A percentile compares a stretch with the other conserved stretches of the same genome.
Conservation (phyloP, 2,329 filamentous ascomycete species). For the Magnaporthales sp. region DNA sequence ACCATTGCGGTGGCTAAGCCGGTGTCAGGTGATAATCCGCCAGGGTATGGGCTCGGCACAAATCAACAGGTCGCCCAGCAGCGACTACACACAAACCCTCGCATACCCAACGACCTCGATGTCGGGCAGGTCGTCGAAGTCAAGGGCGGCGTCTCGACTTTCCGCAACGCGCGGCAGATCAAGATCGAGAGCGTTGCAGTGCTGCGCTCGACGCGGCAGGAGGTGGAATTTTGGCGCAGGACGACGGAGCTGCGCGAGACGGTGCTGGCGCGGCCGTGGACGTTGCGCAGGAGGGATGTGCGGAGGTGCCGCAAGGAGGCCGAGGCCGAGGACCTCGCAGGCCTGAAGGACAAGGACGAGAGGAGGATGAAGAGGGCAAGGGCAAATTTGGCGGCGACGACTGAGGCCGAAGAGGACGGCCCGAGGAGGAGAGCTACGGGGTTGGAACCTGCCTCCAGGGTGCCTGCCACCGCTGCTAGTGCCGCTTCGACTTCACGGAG, state of each 20-base stretch:
- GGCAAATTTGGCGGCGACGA: no score
- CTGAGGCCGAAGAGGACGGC: background rate
- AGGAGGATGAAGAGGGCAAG: constrained; percentile 8
- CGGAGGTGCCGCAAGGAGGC: constrained; percentile 40
- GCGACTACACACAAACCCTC: constrained; percentile 7
- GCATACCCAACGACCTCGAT: constrained; percentile 25
- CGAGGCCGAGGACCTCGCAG: constrained; percentile 17
- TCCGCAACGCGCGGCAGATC: constrained; percentile 41
- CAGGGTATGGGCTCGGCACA: background rate
- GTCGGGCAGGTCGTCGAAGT: constrained; percentile 49
- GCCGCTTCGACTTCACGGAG: background rate
- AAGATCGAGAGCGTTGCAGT: constrained; percentile 39
- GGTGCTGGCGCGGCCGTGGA: constrained; percentile 45
- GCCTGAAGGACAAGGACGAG: constrained; percentile 14
- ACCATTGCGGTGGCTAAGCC: background rate
- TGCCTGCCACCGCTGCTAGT: background rate
- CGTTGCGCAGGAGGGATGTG: constrained; percentile 38
- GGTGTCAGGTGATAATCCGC: background rate
- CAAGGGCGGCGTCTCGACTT: constrained; percentile 42
- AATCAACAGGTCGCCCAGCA: background rate
- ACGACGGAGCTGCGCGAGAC: constrained; percentile 37
- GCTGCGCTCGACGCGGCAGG: constrained; percentile 43
- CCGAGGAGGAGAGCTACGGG: background rate
- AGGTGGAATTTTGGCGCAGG: constrained; percentile 52
- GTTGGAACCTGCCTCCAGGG: background rate